Percentiles rank a stretch among this genome's conserved stretches.
Evolutionary conservation across 257 asterid genomes (phyloP).

Genomic region (Salvia miltiorrhiza): DNA sequence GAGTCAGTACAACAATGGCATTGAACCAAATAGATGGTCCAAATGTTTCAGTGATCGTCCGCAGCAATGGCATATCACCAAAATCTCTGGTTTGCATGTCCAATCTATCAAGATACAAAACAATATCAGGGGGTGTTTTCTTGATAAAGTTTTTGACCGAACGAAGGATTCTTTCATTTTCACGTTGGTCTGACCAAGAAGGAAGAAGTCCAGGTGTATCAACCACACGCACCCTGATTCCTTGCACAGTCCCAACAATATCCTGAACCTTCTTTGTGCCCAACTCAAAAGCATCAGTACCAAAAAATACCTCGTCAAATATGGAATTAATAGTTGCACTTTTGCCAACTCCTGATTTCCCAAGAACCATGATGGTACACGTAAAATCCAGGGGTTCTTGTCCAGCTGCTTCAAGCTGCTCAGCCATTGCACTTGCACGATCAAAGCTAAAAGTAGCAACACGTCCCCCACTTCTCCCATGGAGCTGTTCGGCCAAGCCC

Average conservation of each 20-base stretch:
- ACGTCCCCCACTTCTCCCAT: constrained; percentile 90
- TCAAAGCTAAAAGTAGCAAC: constrained; percentile 91
- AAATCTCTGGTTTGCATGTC: constrained; percentile 92
- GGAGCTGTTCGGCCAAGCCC: constrained; percentile 95
- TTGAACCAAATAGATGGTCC: constrained; percentile 98
- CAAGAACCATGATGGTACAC: constrained; percentile 97
- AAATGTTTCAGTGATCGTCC: constrained; percentile 84
- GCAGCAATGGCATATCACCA: constrained; percentile 85
- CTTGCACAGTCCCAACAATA: constrained; percentile 94
- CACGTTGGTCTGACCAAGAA: constrained; percentile 94
- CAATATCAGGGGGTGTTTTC: constrained; percentile 93
- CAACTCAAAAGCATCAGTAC: constrained; percentile 78
- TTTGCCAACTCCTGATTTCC: constrained; percentile 97
- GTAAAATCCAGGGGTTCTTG: constrained; percentile 93
- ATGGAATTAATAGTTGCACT: constrained; percentile 98
- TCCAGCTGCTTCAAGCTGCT: constrained; percentile 94
- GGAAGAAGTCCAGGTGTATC: constrained; percentile 98
- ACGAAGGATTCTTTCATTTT: constrained; percentile 76
- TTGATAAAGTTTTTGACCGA: constrained; percentile 75
- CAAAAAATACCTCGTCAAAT: constrained; percentile 79
- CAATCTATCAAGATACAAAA: constrained; percentile 91
- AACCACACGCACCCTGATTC: constrained; percentile 87
- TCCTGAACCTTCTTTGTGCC: constrained; percentile 97
- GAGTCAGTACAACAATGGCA: constrained; percentile 96
- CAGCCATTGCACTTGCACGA: constrained; percentile 98